phyloP scores from a whole-genome alignment of 768 basidiomycete genomes.

The Lentinula sp. region DNA sequence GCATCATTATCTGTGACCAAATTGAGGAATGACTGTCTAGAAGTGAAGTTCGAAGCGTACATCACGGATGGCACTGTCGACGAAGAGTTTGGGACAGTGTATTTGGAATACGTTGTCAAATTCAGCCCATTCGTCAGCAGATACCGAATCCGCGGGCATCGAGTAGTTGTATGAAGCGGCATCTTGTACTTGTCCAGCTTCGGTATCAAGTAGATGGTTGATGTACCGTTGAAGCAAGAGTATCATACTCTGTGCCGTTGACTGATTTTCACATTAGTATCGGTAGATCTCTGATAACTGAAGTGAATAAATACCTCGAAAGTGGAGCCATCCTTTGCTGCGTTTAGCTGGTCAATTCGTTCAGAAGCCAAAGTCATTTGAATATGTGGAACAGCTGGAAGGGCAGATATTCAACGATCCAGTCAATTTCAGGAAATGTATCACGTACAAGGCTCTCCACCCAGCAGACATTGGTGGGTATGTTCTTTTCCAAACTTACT shows the following conservation, averaged over 20 bases:
- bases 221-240: conserved; percentile 57
- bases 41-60: conserved; percentile 35
- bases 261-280: neutral
- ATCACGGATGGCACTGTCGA: conserved; percentile 74
- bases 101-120: conserved; percentile 92
- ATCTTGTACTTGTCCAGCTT: conserved; percentile 26
- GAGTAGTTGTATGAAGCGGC: conserved; percentile 44
- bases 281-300: neutral
- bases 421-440: neutral
- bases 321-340: neutral
- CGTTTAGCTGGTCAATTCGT: conserved; percentile 46
- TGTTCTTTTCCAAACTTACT: conserved; percentile 86
- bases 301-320: neutral
- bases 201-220: conserved; percentile 41
- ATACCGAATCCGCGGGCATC: conserved; percentile 62
- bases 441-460: conserved; percentile 59
- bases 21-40: conserved; percentile 10
- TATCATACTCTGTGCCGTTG: conserved; percentile 39
- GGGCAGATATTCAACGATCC: neutral
- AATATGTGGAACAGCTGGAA: conserved; percentile 52
- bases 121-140: conserved; percentile 65
- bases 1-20: conserved; percentile 62
- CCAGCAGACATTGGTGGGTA: conserved; percentile 77
- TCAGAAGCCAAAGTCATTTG: conserved; percentile 55
- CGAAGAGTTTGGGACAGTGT: conserved; percentile 76